phyloP scores from a whole-genome alignment of 1,139 yeast species.

The Suhomyces guaymorum region DNA sequence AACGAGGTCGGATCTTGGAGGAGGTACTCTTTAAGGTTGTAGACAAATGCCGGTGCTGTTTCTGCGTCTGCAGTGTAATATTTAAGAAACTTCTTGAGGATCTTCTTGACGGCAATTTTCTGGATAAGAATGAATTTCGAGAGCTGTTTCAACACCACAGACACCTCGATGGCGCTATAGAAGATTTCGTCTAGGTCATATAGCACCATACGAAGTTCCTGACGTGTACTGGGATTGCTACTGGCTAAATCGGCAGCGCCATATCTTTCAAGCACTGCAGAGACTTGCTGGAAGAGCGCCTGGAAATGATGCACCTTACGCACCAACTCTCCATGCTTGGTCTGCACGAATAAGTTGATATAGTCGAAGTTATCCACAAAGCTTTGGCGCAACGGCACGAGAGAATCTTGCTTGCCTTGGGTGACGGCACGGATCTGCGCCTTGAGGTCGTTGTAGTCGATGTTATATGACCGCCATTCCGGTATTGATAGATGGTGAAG shows the following conservation, averaged over 20 bases:
- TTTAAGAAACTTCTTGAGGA: constrained; percentile 76
- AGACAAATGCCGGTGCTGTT: constrained; percentile 42
- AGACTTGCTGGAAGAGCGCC: constrained; percentile 4
- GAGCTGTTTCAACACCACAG: constrained; percentile 65
- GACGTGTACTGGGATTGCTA: constrained; percentile 5
- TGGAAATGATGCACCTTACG: constrained; percentile 31
- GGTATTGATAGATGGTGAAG: constrained; percentile 75
- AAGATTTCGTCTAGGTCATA: constrained; percentile 24
- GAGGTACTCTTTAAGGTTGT: constrained; percentile 38
- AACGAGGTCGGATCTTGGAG: constrained; percentile 53
- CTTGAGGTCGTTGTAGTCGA: constrained; percentile 80
- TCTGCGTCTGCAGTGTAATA: constrained; percentile 45
- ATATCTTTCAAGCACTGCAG: background rate
- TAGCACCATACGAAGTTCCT: constrained; percentile 7
- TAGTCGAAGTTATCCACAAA: constrained; percentile 53
- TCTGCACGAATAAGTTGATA: constrained; percentile 59
- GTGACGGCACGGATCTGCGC: constrained; percentile 56
- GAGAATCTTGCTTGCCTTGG: constrained; percentile 16
- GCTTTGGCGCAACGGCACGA: constrained; percentile 28
- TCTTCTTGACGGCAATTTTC: constrained; percentile 76
- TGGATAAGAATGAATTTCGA: constrained; percentile 78
- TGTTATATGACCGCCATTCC: constrained; percentile 82
- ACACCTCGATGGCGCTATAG: constrained; percentile 48
- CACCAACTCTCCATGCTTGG: constrained; percentile 64
- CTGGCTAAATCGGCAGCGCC: constrained; percentile 25